Evolutionary conservation across 1,139 yeast species (phyloP).

Genomic region (Hansenula sp.): DNA sequence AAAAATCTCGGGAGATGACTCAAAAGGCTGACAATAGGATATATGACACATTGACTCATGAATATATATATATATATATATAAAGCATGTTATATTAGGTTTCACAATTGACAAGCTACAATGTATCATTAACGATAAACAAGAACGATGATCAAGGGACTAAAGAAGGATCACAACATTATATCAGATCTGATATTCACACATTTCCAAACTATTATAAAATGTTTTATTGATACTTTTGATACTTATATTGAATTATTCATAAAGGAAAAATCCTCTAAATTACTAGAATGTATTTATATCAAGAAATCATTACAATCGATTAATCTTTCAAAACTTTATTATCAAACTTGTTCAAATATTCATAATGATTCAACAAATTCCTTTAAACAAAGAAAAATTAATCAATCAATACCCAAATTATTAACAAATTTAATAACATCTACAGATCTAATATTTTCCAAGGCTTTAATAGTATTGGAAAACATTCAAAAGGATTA

Average conservation of each 20-base stretch:
- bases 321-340: not conserved
- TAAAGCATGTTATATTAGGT: too few species aligned
- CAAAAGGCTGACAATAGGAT: too few species aligned
- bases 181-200: not conserved
- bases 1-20: too few species aligned
- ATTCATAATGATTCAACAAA: not conserved
- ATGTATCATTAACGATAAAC: too few species aligned
- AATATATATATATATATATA: too few species aligned
- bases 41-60: too few species aligned
- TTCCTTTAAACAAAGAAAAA: too few species aligned
- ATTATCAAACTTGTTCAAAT: not conserved
- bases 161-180: not conserved
- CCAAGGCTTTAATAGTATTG: not conserved
- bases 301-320: not conserved
- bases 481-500: not conserved
- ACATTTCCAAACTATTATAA: not conserved
- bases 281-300: slow-evolving; percentile 1
- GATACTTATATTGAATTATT: not conserved
- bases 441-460: not conserved
- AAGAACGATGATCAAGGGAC: not conserved
- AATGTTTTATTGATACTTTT: not conserved
- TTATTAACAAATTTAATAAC: not conserved
- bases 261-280: not conserved
- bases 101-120: too few species aligned
- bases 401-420: not conserved